phyloP scores from a whole-genome alignment of 805 yeast genomes.

The Yarrowia alimentaria region DNA sequence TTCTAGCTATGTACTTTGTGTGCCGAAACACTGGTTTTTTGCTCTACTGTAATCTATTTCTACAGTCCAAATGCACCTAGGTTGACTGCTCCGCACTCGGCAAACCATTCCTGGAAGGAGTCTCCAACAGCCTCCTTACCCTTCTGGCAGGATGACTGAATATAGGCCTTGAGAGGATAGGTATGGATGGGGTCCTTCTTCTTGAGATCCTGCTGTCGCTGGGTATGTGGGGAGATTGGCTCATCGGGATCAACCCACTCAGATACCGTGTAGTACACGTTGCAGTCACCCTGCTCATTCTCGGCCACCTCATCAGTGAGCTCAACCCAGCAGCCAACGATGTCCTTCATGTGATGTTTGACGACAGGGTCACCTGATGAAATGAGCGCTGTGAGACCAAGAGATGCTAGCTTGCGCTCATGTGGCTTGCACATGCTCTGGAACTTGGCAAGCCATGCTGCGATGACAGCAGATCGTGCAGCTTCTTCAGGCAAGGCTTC shows the following conservation, averaged over 20 bases:
- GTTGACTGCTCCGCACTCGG: constrained; percentile 21
- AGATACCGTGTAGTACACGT: constrained; percentile 33
- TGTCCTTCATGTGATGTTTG: constrained; percentile 37
- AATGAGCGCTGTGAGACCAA: constrained; percentile 59
- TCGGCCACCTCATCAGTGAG: constrained; percentile 78
- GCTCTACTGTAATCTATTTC: background rate
- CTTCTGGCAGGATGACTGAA: constrained; percentile 24
- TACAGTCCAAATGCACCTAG: constrained; percentile 24
- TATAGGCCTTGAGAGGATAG: constrained; percentile 23
- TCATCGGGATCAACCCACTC: constrained; percentile 29
- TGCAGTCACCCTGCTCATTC: constrained; percentile 48
- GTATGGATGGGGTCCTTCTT: constrained; percentile 27
- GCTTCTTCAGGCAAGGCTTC: constrained; percentile 29
- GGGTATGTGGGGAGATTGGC: constrained; percentile 13
- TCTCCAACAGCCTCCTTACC: constrained; percentile 14
- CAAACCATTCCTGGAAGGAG: constrained; percentile 24
- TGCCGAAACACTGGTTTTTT: too few relatives aligned
- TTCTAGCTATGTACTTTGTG: background rate
- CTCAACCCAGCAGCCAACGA: constrained; percentile 48
- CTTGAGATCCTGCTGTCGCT: constrained; percentile 24
- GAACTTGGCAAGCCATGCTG: constrained; percentile 40
- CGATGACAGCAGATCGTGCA: constrained; percentile 4
- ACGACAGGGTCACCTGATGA: constrained; percentile 41
- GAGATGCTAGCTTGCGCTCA: constrained; percentile 62
- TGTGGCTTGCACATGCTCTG: constrained; percentile 69